Percentiles rank a stretch among this genome's conserved stretches.
Evolutionary conservation across 1,284 basidiomycete species (phyloP).

Genomic region (Puccinia polysora): DNA sequence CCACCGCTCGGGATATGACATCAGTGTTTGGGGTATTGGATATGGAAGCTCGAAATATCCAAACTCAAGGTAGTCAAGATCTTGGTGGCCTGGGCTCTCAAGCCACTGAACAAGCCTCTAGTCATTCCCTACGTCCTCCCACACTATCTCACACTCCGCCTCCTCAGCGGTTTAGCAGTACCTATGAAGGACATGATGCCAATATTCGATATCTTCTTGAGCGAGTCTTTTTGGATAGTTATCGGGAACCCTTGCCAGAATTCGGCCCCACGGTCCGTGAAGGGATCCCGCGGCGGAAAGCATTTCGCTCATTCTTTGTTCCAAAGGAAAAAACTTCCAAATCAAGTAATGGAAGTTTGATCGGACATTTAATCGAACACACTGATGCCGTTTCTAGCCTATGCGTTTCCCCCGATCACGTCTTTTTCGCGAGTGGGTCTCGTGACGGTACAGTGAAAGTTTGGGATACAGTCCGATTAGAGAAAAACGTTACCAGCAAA

Average conservation of each 20-base stretch:
- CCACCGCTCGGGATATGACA: slow-evolving; percentile 38
- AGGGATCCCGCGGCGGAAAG: slow-evolving; percentile 57
- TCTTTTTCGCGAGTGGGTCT: slow-evolving; percentile 86
- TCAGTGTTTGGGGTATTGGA: slow-evolving; percentile 37
- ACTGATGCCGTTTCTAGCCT: slow-evolving; percentile 72
- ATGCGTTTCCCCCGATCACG: slow-evolving; percentile 83
- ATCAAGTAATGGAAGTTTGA: slow-evolving; percentile 65
- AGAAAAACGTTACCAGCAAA: slow-evolving; percentile 63
- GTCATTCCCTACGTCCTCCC: slow-evolving; percentile 48
- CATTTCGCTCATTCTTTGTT: slow-evolving; percentile 50
- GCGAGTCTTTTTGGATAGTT: slow-evolving; percentile 78
- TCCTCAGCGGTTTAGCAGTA: slow-evolving; percentile 52
- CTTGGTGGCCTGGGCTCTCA: slow-evolving; percentile 25
- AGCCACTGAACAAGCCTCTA: slow-evolving; percentile 46
- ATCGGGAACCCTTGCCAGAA: slow-evolving; percentile 73
- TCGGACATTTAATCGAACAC: slow-evolving; percentile 81
- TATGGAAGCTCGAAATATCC: slow-evolving; percentile 12
- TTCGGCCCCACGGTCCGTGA: slow-evolving; percentile 70
- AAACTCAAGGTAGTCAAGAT: slow-evolving; percentile 1
- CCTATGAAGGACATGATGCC: slow-evolving; percentile 72
- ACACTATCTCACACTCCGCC: neutral
- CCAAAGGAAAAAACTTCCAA: slow-evolving; percentile 48
- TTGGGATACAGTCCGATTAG: slow-evolving; percentile 74
- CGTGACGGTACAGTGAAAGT: slow-evolving; percentile 77
- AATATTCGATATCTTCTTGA: slow-evolving; percentile 75